Evolutionary conservation across 495 filamentous ascomycete genomes (phyloP).

Genomic region (Penicillium flavigenum): DNA sequence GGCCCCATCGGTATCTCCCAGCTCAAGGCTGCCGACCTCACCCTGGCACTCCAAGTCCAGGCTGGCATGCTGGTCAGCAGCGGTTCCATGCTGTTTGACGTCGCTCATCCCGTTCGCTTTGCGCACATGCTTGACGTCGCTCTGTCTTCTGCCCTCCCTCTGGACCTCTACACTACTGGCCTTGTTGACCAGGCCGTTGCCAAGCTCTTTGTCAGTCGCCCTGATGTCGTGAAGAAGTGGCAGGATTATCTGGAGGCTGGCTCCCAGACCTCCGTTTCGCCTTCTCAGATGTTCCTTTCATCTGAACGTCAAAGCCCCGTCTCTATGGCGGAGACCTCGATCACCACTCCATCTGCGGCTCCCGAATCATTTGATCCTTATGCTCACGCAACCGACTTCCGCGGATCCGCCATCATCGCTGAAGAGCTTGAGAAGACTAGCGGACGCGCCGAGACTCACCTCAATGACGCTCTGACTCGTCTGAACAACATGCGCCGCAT

Average conservation of each 20-base stretch:
- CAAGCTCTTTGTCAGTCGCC: conserved; percentile 50
- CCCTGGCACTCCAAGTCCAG: conserved; percentile 62
- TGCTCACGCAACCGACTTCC: conserved; percentile 82
- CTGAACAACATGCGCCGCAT: conserved; percentile 91
- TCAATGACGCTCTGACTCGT: conserved; percentile 76
- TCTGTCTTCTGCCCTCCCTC: conserved; percentile 45
- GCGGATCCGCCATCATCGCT: conserved; percentile 83
- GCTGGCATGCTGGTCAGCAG: conserved; percentile 56
- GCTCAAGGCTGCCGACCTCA: conserved; percentile 57
- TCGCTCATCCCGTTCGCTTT: conserved; percentile 58
- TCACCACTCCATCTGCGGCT: conserved; percentile 45
- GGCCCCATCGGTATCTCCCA: conserved; percentile 58
- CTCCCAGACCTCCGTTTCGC: conserved; percentile 25
- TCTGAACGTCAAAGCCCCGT: conserved; percentile 42
- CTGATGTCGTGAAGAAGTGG: conserved; percentile 60
- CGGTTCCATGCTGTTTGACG: conserved; percentile 45
- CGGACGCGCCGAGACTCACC: conserved; percentile 62
- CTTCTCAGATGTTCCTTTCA: conserved; percentile 17
- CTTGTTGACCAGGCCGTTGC: conserved; percentile 59
- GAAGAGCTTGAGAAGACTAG: conserved; percentile 78
- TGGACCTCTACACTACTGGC: conserved; percentile 51
- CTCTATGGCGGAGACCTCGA: conserved; percentile 37
- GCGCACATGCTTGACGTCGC: conserved; percentile 59
- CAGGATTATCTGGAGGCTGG: conserved; percentile 51
- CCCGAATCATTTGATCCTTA: conserved; percentile 90